Conservation (phyloP, 108 stramenopile genomes). For the Fistulifera solaris region DNA sequence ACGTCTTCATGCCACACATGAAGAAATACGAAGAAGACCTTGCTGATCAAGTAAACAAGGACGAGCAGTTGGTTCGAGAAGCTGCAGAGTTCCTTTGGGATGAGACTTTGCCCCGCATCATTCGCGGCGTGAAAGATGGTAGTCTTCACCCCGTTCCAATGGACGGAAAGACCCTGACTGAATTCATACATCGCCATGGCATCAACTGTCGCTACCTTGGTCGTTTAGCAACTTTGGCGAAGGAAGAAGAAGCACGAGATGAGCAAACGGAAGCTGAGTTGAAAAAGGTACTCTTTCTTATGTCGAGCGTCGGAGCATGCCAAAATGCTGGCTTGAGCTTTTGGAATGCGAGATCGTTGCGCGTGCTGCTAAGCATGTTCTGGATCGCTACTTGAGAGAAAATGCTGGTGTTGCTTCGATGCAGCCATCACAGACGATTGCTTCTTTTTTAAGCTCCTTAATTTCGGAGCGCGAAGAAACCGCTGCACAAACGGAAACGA, state of each 20-base stretch:
- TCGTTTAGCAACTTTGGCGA: conserved; percentile 69
- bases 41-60: conserved; percentile 52
- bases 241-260: conserved; percentile 69
- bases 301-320: conserved; percentile 57
- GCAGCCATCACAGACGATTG: conserved; percentile 68
- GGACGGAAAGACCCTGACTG: conserved; percentile 78
- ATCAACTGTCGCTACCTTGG: conserved; percentile 96
- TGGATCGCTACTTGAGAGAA: conserved; percentile 61
- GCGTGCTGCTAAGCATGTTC: conserved; percentile 83
- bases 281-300: conserved; percentile 25
- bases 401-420: conserved; percentile 34
- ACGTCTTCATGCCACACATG: conserved; percentile 83
- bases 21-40: conserved; percentile 44
- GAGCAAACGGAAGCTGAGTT: conserved; percentile 28
- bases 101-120: conserved; percentile 68
- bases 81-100: conserved; percentile 78
- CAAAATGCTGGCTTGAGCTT: conserved; percentile 86
- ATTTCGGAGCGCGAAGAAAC: conserved; percentile 74
- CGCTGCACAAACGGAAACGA: conserved; percentile 66
- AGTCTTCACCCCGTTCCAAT: conserved; percentile 41
- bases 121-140: conserved; percentile 48
- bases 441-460: conserved; percentile 82
- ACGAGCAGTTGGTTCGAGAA: conserved; percentile 76
- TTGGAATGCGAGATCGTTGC: conserved; percentile 96
- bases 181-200: conserved; percentile 82